Conservation (phyloP, 768 basidiomycete genomes). For the Trametes maxima region DNA sequence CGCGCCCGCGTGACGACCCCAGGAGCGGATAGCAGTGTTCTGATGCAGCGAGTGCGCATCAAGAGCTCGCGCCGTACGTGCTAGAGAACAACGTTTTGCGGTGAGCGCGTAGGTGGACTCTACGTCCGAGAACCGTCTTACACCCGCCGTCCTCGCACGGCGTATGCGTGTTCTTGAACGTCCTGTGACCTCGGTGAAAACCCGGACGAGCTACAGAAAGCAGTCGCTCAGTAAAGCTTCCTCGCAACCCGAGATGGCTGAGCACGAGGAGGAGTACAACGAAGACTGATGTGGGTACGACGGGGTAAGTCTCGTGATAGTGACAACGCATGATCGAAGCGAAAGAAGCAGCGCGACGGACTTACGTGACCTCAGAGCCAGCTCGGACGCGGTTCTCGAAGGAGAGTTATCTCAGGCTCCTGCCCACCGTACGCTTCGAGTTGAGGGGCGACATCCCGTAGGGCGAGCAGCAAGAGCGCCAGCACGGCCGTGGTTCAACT, state of each 20-base stretch:
- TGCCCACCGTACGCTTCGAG: too few relatives aligned
- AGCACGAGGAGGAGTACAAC: conserved; percentile 1
- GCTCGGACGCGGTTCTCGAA: neutral
- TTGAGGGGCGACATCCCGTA: too few relatives aligned
- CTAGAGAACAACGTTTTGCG: neutral
- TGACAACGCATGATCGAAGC: conserved; percentile 20
- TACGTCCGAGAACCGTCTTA: neutral
- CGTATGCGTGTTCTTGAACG: neutral
- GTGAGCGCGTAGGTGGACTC: neutral
- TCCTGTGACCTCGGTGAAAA: conserved; percentile 18
- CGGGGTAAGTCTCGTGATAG: conserved; percentile 15
- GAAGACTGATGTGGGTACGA: conserved; percentile 18
- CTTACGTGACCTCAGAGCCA: conserved; percentile 1
- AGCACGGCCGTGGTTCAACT: too few relatives aligned
- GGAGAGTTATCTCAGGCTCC: conserved; percentile 10
- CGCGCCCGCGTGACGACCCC: conserved; percentile 11
- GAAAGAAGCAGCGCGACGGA: conserved; percentile 11
- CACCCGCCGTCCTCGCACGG: neutral
- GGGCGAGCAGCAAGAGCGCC: too few relatives aligned
- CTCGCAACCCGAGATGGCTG: neutral
- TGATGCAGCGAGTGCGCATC: conserved; percentile 15
- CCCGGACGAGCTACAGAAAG: conserved; percentile 4
- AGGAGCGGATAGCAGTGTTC: conserved; percentile 7
- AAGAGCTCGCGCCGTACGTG: neutral
- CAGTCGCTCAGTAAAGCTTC: neutral